These are phyloP conservation scores for Peronosclerospora sorghi DNA, from an alignment of 352 stramenopile genomes.

Conservation along the genomic window DNA sequence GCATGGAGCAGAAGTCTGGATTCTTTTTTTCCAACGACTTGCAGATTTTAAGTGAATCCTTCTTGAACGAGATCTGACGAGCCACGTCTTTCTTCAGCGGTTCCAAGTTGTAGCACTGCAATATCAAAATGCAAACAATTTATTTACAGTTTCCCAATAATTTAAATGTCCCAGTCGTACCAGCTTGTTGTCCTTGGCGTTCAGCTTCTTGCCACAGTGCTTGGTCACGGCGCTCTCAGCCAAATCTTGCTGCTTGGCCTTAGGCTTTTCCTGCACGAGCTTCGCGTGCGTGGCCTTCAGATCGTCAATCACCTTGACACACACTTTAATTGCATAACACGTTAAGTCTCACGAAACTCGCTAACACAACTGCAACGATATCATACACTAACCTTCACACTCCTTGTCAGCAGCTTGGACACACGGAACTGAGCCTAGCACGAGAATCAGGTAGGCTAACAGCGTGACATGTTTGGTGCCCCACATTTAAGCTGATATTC, in stretches of 20 bases:
- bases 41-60: constrained; percentile 90
- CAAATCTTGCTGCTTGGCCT: constrained; percentile 67
- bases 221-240: constrained; percentile 79
- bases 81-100: constrained; percentile 91
- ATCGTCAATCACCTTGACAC: constrained; percentile 85
- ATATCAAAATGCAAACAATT: background rate
- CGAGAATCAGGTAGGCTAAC: constrained; percentile 57
- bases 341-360: background rate
- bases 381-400: constrained; percentile 66
- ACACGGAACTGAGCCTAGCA: constrained; percentile 22
- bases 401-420: constrained; percentile 57
- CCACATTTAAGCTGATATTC: constrained; percentile 26
- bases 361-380: background rate
- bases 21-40: constrained; percentile 91
- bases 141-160: background rate
- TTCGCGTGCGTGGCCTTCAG: constrained; percentile 64
- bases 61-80: constrained; percentile 86
- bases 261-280: constrained; percentile 57
- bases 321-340: constrained; percentile 46
- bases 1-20: constrained; percentile 89
- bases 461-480: constrained; percentile 46
- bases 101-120: constrained; percentile 90
- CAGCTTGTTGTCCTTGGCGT: constrained; percentile 87
- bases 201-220: constrained; percentile 76
- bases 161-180: constrained; percentile 16